phyloP scores from a whole-genome alignment of 108 stramenopile genomes.

The Nitzschia sp. region DNA sequence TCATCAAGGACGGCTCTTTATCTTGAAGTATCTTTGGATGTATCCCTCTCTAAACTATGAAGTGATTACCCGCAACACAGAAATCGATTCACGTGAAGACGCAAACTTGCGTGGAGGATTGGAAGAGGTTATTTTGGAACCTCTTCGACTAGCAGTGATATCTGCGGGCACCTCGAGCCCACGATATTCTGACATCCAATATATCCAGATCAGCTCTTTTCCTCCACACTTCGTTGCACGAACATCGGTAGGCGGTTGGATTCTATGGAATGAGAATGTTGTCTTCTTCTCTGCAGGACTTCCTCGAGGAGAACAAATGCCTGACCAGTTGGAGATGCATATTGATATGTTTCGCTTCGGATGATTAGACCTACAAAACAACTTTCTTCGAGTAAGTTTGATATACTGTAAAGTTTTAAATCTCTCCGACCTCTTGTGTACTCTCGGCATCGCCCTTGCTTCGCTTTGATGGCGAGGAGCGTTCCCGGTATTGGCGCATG shows the following conservation, averaged over 20 bases:
- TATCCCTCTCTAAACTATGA: neutral
- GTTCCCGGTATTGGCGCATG: conserved; percentile 17
- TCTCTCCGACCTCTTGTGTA: no score
- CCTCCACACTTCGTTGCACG: conserved; percentile 4
- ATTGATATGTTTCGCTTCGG: conserved; percentile 3
- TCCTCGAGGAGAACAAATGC: neutral
- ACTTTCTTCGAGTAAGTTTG: no score
- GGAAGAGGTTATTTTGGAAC: neutral
- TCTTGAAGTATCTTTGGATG: neutral
- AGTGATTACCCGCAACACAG: neutral
- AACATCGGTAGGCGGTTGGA: neutral
- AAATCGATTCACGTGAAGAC: neutral
- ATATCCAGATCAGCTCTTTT: neutral
- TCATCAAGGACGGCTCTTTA: conserved; percentile 1
- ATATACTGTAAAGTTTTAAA: no score
- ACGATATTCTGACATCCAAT: neutral
- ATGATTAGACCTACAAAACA: no score
- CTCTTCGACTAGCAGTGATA: neutral
- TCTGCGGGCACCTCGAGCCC: neutral
- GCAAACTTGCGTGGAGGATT: neutral
- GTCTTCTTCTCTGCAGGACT: neutral
- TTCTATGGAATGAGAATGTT: neutral
- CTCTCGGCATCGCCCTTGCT: conserved; percentile 1
- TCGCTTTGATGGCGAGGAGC: conserved; percentile 15
- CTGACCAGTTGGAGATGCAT: neutral